Evolutionary conservation across 495 filamentous ascomycete genomes (phyloP).

Genomic region (Annulohypoxylon bovei): DNA sequence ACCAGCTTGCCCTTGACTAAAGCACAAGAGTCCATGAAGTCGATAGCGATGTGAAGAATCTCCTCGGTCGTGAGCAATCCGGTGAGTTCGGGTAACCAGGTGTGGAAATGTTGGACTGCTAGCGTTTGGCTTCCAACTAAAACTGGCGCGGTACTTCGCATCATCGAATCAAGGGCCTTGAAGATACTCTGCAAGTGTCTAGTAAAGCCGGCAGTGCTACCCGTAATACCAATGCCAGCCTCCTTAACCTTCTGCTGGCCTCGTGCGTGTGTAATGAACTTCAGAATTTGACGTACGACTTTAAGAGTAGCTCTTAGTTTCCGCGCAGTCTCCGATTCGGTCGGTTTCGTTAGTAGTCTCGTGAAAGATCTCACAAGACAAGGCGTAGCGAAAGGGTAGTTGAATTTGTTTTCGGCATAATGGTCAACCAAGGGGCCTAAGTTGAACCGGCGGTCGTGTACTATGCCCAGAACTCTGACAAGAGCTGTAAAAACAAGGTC

Average conservation of each 20-base stretch:
- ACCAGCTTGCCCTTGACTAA: constrained; percentile 90
- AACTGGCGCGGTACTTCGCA: constrained; percentile 84
- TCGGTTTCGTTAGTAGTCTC: constrained; percentile 78
- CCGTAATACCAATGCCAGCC: constrained; percentile 86
- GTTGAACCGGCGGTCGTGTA: constrained; percentile 94
- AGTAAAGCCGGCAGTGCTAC: constrained; percentile 77
- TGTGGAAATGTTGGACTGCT: constrained; percentile 95
- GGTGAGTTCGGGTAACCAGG: constrained; percentile 90
- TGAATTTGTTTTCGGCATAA: constrained; percentile 89
- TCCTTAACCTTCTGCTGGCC: constrained; percentile 90
- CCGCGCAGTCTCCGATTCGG: constrained; percentile 81
- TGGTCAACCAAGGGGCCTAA: constrained; percentile 88
- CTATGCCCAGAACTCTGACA: constrained; percentile 89
- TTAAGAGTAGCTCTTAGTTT: constrained; percentile 93
- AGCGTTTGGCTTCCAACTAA: constrained; percentile 93
- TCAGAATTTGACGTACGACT: constrained; percentile 90
- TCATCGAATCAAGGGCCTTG: constrained; percentile 85
- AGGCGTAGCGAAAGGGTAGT: constrained; percentile 93
- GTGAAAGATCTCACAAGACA: constrained; percentile 89
- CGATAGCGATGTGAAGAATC: constrained; percentile 88
- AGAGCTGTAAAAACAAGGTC: constrained; percentile 92
- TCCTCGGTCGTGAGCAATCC: constrained; percentile 81
- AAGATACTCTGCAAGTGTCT: constrained; percentile 88
- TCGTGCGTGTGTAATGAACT: constrained; percentile 91
- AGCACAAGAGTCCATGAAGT: constrained; percentile 92